Percentiles rank a stretch among this genome's conserved stretches.
phyloP scores from a whole-genome alignment of 2,329 filamentous ascomycete species.

The Calonectria naviculata region DNA sequence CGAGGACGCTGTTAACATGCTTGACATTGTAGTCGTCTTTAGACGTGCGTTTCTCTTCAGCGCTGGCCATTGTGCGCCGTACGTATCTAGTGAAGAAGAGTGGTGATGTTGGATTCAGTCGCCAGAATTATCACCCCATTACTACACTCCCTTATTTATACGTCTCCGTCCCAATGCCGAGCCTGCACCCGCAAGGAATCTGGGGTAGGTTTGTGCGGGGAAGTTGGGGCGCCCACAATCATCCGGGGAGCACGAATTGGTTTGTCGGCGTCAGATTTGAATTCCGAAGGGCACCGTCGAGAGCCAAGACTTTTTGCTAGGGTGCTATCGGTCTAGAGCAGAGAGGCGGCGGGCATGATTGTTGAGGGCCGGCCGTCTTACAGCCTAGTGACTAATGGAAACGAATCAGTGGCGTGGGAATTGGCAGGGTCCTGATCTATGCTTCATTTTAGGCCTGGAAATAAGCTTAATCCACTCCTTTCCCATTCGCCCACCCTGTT shows the following conservation, averaged over 20 bases:
- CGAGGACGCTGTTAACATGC: slow-evolving; percentile 37
- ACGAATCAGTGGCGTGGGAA: background rate
- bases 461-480: background rate
- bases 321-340: slow-evolving; percentile 1
- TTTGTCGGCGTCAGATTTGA: slow-evolving; percentile 30
- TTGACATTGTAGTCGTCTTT: slow-evolving; percentile 31
- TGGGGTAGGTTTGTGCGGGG: slow-evolving; percentile 29
- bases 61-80: slow-evolving; percentile 7
- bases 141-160: slow-evolving; percentile 1
- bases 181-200: slow-evolving; percentile 26
- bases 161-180: slow-evolving; percentile 2
- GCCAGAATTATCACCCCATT: background rate
- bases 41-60: slow-evolving; percentile 12
- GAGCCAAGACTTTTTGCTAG: background rate
- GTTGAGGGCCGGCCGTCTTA: background rate
- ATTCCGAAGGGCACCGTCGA: slow-evolving; percentile 16
- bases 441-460: background rate
- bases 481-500: too few relatives aligned
- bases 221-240: slow-evolving; percentile 8
- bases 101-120: background rate
- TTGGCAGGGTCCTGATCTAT: background rate
- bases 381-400: slow-evolving; percentile 1
- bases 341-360: background rate
- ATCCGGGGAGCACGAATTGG: slow-evolving; percentile 25
- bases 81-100: slow-evolving; percentile 7